A percentile compares a stretch with the other conserved stretches of the same genome.
These are phyloP conservation scores for Coriaria nepalensis DNA, from an alignment of 306 rosid genomes.

Conservation along the genomic window DNA sequence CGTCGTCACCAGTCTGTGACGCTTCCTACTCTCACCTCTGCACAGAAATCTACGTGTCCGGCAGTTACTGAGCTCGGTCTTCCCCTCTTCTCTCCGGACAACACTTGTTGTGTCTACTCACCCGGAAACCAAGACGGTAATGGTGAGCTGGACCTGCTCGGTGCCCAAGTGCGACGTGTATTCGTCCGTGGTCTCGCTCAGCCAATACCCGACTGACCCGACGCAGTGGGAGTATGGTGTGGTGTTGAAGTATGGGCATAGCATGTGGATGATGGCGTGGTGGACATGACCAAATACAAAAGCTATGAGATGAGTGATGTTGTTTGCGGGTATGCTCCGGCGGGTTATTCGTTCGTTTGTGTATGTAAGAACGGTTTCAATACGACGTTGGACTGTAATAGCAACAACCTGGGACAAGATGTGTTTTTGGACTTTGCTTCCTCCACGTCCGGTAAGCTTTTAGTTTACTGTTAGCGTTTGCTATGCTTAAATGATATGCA, in stretches of 20 bases:
- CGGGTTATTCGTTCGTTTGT: conserved; percentile 34
- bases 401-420: conserved; percentile 13
- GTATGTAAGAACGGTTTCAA: conserved; percentile 41
- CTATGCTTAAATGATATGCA: background rate
- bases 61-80: conserved; percentile 28
- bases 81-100: conserved; percentile 38
- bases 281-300: conserved; percentile 21
- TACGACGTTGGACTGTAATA: conserved; percentile 38
- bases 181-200: conserved; percentile 34
- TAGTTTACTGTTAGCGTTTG: no score
- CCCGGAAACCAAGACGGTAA: conserved; percentile 36
- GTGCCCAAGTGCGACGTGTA: conserved; percentile 27
- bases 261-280: conserved; percentile 24
- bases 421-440: conserved; percentile 22
- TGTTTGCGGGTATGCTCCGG: conserved; percentile 37
- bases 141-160: conserved; percentile 30
- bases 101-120: conserved; percentile 54
- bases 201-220: conserved; percentile 42
- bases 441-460: conserved; percentile 19
- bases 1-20: conserved; percentile 34
- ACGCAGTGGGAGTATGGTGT: conserved; percentile 46
- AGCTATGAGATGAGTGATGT: conserved; percentile 55
- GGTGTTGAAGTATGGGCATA: conserved; percentile 29
- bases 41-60: conserved; percentile 46
- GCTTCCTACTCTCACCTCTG: conserved; percentile 37